Evolutionary conservation across 2,329 filamentous ascomycete genomes (phyloP).

Genomic region (Zasmidium angulare): DNA sequence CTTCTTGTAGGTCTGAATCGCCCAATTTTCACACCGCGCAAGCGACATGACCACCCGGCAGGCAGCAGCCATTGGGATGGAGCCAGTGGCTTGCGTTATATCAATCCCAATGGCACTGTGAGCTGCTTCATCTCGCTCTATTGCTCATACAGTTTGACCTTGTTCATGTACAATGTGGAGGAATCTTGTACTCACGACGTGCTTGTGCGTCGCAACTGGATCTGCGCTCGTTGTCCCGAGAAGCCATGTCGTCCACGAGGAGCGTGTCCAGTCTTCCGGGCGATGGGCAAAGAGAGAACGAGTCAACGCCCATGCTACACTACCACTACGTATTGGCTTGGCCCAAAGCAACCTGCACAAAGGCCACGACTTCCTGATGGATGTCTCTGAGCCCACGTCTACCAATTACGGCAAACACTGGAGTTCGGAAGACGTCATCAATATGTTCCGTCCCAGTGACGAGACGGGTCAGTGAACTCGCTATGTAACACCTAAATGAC

Average conservation of each 20-base stretch:
- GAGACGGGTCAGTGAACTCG: conserved; percentile 13
- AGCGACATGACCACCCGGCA: too few relatives aligned
- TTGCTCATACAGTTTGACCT: too few relatives aligned
- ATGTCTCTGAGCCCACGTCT: conserved; percentile 31
- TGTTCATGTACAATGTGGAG: too few relatives aligned
- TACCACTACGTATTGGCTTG: conserved; percentile 33
- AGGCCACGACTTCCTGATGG: conserved; percentile 24
- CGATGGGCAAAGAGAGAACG: conserved; percentile 37
- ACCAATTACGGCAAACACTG: conserved; percentile 32
- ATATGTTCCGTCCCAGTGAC: conserved; percentile 29
- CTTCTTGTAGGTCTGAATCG: too few relatives aligned
- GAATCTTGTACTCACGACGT: too few relatives aligned
- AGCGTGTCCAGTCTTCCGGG: background rate
- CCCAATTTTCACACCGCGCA: too few relatives aligned
- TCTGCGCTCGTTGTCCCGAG: background rate
- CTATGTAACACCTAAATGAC: too few relatives aligned
- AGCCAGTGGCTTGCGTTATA: too few relatives aligned
- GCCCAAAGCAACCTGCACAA: conserved; percentile 26
- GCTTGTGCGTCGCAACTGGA: too few relatives aligned
- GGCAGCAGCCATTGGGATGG: too few relatives aligned
- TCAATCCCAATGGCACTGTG: too few relatives aligned
- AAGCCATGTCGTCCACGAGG: conserved; percentile 21
- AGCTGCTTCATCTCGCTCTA: too few relatives aligned
- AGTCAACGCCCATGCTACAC: conserved; percentile 34
- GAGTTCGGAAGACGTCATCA: conserved; percentile 27